phyloP scores from a whole-genome alignment of 352 stramenopile genomes.

The Phytophthora litchii region DNA sequence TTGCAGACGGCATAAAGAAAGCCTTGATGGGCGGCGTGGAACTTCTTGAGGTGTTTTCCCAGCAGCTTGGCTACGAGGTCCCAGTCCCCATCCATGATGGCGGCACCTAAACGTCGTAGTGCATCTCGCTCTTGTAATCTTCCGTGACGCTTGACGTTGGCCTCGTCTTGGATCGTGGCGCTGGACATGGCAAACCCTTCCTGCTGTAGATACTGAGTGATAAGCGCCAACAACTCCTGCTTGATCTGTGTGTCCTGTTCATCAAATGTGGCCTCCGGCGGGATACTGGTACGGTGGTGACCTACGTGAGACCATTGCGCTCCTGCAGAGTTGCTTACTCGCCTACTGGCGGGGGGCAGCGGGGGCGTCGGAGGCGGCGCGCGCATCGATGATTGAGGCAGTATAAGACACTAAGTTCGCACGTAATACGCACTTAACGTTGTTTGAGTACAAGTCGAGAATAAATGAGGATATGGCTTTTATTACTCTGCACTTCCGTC shows the following conservation, averaged over 20 bases:
- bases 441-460: too few species aligned
- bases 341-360: slow-evolving; percentile 20
- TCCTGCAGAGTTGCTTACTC: slow-evolving; percentile 8
- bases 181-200: slow-evolving; percentile 83
- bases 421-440: too few species aligned
- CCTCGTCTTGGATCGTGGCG: slow-evolving; percentile 88
- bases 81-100: slow-evolving; percentile 87
- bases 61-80: slow-evolving; percentile 84
- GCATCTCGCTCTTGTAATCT: slow-evolving; percentile 75
- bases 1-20: slow-evolving; percentile 91
- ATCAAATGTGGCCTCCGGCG: slow-evolving; percentile 83
- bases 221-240: slow-evolving; percentile 83
- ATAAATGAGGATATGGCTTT: background rate
- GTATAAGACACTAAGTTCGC: too few species aligned
- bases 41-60: slow-evolving; percentile 83
- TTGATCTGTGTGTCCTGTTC: slow-evolving; percentile 75
- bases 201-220: slow-evolving; percentile 87
- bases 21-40: slow-evolving; percentile 76
- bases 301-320: slow-evolving; percentile 78
- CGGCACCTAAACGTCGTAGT: slow-evolving; percentile 71
- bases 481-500: slow-evolving; percentile 23
- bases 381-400: slow-evolving; percentile 25
- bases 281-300: slow-evolving; percentile 85
- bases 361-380: slow-evolving; percentile 21
- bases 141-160: slow-evolving; percentile 83